Conservation (phyloP, 2,329 filamentous ascomycete genomes). For the Colletotrichum limetticola region DNA sequence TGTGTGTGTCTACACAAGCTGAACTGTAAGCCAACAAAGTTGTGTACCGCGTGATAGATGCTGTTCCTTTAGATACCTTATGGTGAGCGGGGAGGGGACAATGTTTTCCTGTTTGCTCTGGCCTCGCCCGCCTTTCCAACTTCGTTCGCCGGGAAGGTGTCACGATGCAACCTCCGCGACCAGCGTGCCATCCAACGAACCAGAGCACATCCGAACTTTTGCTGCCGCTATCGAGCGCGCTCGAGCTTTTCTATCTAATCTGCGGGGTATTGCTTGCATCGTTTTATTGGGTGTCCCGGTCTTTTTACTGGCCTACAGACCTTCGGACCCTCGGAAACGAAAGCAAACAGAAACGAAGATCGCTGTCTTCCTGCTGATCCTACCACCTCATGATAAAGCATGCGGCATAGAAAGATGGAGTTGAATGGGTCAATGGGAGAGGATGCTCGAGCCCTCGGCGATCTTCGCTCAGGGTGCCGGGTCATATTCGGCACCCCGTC, state of each 20-base stretch:
- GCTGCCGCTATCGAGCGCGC: neutral
- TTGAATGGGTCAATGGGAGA: neutral
- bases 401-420: no score
- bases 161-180: neutral
- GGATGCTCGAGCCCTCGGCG: no score
- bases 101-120: neutral
- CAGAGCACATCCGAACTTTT: neutral
- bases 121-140: neutral
- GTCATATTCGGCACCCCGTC: neutral
- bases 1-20: neutral
- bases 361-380: neutral
- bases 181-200: neutral
- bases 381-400: neutral
- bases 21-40: neutral
- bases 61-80: neutral
- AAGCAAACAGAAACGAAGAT: neutral
- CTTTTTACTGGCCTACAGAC: neutral
- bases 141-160: neutral
- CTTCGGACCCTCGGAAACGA: neutral
- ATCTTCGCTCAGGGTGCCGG: neutral
- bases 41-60: no score
- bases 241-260: neutral
- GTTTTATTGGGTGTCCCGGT: neutral
- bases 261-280: neutral
- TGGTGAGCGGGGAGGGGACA: neutral